Conservation (phyloP, 2,329 filamentous ascomycete genomes). For the Aspergillus ustus region DNA sequence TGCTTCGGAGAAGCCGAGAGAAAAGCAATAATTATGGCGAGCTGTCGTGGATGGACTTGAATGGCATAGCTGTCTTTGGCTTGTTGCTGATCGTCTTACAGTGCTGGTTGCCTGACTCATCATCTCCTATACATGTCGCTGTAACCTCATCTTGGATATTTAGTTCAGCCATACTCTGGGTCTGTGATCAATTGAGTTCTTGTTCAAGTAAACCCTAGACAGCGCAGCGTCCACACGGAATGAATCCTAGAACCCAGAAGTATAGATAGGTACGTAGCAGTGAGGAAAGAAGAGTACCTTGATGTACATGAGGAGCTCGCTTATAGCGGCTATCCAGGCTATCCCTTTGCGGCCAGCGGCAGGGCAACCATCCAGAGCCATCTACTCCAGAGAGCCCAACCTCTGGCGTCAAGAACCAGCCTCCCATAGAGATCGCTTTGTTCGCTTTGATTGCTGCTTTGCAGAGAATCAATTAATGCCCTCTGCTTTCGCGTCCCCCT, state of each 20-base stretch:
- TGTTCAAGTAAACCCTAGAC: background rate
- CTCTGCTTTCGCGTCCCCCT: constrained; percentile 4
- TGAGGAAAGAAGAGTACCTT: background rate
- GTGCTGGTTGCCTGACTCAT: constrained; percentile 1
- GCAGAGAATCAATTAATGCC: background rate
- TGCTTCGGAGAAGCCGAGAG: constrained; percentile 5
- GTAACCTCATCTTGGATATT: background rate
- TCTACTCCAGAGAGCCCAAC: constrained; percentile 44
- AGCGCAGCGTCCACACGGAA: background rate
- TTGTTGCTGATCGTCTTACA: constrained; percentile 7
- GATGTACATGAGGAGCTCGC: constrained; percentile 34
- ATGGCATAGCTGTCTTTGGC: constrained; percentile 7
- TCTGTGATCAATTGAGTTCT: background rate
- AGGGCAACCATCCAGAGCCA: constrained; percentile 46
- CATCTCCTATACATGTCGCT: background rate
- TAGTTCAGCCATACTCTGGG: background rate
- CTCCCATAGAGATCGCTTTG: constrained; percentile 31
- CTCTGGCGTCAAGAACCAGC: constrained; percentile 37
- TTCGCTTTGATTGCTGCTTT: background rate
- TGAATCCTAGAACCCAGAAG: background rate
- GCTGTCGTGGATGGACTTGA: constrained; percentile 9
- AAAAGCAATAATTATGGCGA: constrained; percentile 11
- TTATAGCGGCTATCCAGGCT: constrained; percentile 48
- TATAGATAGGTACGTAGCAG: background rate
- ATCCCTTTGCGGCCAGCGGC: constrained; percentile 43